These are phyloP conservation scores for Xylariaceae sp. DNA, from an alignment of 2,329 filamentous ascomycete genomes.

Conservation along the genomic window DNA sequence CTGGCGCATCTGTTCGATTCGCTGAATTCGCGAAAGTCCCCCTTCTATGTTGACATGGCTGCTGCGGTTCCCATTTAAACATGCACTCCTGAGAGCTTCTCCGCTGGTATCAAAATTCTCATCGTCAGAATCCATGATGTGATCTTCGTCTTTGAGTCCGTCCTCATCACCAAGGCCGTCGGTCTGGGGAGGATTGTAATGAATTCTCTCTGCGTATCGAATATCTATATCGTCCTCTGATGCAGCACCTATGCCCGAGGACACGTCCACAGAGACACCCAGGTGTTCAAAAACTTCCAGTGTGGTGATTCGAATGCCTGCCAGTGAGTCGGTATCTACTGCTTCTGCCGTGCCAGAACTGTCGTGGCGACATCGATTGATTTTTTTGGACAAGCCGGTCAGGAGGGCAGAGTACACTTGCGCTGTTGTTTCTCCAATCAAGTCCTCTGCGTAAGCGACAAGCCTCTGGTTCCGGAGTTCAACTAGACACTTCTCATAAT, in stretches of 20 bases:
- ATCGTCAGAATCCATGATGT: conserved; percentile 30
- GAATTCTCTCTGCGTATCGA: conserved; percentile 45
- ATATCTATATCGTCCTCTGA: conserved; percentile 35
- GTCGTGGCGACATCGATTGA: conserved; percentile 60
- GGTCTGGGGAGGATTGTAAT: conserved; percentile 28
- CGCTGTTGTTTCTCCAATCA: conserved; percentile 69
- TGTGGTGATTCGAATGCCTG: conserved; percentile 43
- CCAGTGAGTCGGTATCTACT: conserved; percentile 29
- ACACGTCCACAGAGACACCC: conserved; percentile 48
- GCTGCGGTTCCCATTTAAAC: conserved; percentile 23
- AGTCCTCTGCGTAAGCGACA: conserved; percentile 64
- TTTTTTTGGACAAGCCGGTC: conserved; percentile 63
- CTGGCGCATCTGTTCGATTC: conserved; percentile 59
- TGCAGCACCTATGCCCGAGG: conserved; percentile 53
- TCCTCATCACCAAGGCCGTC: conserved; percentile 17
- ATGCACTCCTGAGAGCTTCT: conserved; percentile 12
- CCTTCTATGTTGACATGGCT: conserved; percentile 32
- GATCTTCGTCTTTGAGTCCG: conserved; percentile 23
- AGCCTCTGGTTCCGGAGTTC: conserved; percentile 77
- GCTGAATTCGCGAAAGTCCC: conserved; percentile 35
- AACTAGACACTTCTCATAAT: conserved; percentile 80
- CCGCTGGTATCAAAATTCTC: conserved; percentile 31
- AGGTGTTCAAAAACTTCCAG: conserved; percentile 54
- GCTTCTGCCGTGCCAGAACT: conserved; percentile 41
- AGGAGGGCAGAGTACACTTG: conserved; percentile 75